phyloP scores from a whole-genome alignment of 139 green algal species.

The Chlamydomonas sphaeroides region DNA sequence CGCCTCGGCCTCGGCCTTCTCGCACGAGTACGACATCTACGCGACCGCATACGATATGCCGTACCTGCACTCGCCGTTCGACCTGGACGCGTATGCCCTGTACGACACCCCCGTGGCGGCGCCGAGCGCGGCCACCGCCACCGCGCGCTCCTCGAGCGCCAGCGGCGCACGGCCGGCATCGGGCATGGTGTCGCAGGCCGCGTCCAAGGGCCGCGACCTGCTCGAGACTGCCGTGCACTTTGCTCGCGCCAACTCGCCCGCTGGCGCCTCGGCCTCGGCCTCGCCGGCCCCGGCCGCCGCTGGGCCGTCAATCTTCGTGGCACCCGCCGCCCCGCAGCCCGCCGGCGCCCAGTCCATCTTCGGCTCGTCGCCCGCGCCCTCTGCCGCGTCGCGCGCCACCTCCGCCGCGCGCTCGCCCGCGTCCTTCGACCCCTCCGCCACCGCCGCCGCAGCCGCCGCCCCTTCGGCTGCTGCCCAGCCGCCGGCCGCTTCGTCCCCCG shows the following conservation, averaged over 20 bases:
- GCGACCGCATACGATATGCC: conserved; percentile 1
- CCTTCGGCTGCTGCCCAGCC: not conserved
- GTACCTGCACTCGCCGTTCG: conserved; percentile 38
- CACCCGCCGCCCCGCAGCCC: no score
- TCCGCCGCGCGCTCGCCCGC: not conserved
- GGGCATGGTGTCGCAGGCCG: no score
- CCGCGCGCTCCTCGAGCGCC: no score
- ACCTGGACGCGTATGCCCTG: conserved; percentile 24
- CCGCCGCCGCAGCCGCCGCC: not conserved
- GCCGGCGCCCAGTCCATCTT: not conserved
- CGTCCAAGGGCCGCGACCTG: no score
- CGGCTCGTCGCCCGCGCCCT: no score
- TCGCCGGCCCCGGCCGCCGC: no score
- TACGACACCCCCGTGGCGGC: conserved; percentile 20
- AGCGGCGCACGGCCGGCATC: no score
- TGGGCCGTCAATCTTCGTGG: not conserved
- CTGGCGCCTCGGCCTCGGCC: no score
- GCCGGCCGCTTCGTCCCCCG: not conserved
- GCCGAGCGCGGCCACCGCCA: no score
- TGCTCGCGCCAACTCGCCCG: no score
- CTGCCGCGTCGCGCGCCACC: no score
- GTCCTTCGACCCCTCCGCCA: not conserved
- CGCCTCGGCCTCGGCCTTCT: not conserved
- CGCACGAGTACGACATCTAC: conserved; percentile 31
- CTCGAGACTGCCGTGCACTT: no score